phyloP scores from a whole-genome alignment of 768 basidiomycete genomes.

The Pisolithus marmoratus region DNA sequence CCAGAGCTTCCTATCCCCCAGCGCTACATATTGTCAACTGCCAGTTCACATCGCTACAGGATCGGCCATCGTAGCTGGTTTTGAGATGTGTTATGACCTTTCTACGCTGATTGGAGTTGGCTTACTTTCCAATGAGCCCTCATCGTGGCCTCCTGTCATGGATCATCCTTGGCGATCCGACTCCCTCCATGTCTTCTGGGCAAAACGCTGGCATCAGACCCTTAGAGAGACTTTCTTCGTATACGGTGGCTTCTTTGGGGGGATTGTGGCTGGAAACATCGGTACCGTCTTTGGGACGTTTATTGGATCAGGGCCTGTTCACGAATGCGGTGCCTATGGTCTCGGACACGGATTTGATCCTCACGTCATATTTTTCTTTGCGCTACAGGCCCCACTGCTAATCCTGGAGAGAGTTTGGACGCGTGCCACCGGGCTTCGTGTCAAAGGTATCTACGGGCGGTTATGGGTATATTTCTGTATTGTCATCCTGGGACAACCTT shows the following conservation, averaged over 20 bases:
- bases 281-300: constrained; percentile 73
- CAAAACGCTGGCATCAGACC: constrained; percentile 72
- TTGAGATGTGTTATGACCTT: constrained; percentile 60
- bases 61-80: constrained; percentile 56
- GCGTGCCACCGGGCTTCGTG: constrained; percentile 48
- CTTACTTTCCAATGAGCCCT: constrained; percentile 44
- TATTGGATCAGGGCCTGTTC: constrained; percentile 69
- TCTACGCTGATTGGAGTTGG: constrained; percentile 57
- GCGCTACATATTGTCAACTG: constrained; percentile 59
- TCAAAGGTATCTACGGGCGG: constrained; percentile 54
- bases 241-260: constrained; percentile 62
- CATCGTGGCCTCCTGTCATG: constrained; percentile 68
- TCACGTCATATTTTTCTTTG: constrained; percentile 60
- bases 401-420: constrained; percentile 59
- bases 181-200: constrained; percentile 72
- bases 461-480: constrained; percentile 68
- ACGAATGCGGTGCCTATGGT: constrained; percentile 61
- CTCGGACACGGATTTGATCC: constrained; percentile 59
- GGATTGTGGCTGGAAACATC: constrained; percentile 45
- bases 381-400: constrained; percentile 57
- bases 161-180: constrained; percentile 63
- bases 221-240: constrained; percentile 68
- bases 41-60: constrained; percentile 60
- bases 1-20: constrained; percentile 40
- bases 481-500: constrained; percentile 57